Base-by-base conservation (phyloP, 1,139 yeast genomes). In the Suhomyces ambrosiae region DNA sequence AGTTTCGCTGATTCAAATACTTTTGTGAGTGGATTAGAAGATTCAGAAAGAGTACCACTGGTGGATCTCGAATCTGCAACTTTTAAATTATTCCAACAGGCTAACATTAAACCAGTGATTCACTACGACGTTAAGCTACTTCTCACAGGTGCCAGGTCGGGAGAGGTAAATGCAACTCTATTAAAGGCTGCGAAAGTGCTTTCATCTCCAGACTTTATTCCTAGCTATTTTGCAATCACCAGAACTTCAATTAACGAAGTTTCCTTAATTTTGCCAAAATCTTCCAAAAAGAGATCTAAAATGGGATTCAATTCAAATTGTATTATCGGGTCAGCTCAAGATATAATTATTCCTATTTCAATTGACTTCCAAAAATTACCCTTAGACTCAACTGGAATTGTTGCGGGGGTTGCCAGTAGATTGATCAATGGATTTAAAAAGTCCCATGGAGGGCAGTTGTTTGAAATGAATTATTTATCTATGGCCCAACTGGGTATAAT, bases 301-400 rank as follows among this genome's bases (percentile, higher is more conserved):
- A 56, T 76, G 55, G 77, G 78, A 2, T 76, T 72, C 47, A 58
- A 57, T 16, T 58, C 72, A 1, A 66, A 65, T 33, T 56, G 62
- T 27, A 65, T 76, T 26, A 70, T 79, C 30, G 87, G 87, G 1
- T 77, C 84, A 2, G 63, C 74, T 12, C 76, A 74, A 43, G 87
- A 81, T 50, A 63, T 66, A 25, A 68, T 80, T 32, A 65, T 74
- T n/a, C 86, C 87, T 0, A 67, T 81, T 3, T 63, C 73, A 2
- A 71, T 81, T 26, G 82, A 81, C 50, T 68, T 81, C 41, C 63
- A 73, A n/a, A 60, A 60, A 19, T 57, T 81, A 24, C 86, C 86
- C 0, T 61, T 79, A 29, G 82, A 80, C 52, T 68, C 80, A 5
- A 79, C 83, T 7, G 87, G 87, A 33, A 79, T 82, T 38, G 86